phyloP scores from a whole-genome alignment of 1,139 yeast genomes.

The Lodderomyces orthopsilosis region DNA sequence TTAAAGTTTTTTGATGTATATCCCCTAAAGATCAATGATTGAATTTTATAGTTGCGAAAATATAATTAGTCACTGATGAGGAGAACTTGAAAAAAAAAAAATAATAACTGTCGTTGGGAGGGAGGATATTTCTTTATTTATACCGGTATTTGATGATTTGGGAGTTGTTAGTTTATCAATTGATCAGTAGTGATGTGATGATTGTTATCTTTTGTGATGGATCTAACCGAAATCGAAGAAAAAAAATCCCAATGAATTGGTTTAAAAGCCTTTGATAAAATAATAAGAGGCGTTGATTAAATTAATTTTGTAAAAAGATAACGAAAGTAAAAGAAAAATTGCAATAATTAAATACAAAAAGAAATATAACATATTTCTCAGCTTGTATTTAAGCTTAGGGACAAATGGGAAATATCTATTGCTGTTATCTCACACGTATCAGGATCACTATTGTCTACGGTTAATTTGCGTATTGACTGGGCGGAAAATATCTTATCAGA shows the following conservation, averaged over 20 bases:
- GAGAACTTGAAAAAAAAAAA: slow-evolving; percentile 18
- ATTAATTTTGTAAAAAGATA: neutral
- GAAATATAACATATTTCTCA: neutral
- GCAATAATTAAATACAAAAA: neutral
- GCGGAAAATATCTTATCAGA: neutral
- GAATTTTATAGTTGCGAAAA: slow-evolving; percentile 20
- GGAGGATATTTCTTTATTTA: too few species aligned
- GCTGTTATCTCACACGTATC: too few species aligned
- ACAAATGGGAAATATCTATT: too few species aligned
- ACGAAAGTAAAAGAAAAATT: neutral
- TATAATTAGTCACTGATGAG: too few species aligned
- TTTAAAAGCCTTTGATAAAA: too few species aligned
- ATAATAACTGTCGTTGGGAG: too few species aligned
- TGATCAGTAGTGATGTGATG: neutral
- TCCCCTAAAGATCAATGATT: slow-evolving; percentile 9
- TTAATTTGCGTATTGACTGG: neutral
- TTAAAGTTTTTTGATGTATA: slow-evolving; percentile 1
- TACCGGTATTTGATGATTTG: too few species aligned
- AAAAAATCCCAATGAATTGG: too few species aligned
- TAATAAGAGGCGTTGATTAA: neutral
- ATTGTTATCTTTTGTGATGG: slow-evolving; percentile 1
- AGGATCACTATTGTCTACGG: too few species aligned
- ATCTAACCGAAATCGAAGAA: neutral
- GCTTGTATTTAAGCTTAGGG: too few species aligned
- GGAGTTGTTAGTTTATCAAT: too few species aligned